Evolutionary conservation across 2,329 filamentous ascomycete species (phyloP), one percentile per base, ranked within the genome.

Genomic region (Arthroderma sp.): DNA sequence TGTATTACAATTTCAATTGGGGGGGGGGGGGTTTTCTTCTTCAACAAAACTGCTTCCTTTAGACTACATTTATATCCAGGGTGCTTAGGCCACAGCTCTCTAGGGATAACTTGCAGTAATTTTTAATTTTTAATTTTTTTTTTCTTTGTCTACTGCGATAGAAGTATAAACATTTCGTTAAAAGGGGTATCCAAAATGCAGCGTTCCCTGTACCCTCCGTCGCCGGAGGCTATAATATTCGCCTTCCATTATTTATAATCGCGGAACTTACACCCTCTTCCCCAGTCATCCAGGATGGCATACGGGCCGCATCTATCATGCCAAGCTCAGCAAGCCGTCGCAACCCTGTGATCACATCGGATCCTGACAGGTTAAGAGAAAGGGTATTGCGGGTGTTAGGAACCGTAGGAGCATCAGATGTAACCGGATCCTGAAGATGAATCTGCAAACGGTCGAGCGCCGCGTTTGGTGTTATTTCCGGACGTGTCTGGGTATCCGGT

Each of bases 261-360:
- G 84, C 83, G 33, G 80, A 71, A 43, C 83, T 91, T 4, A 91
- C 78, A 0, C 80, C 83, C 38, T 86, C 83, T 56, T 94, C 86
- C 1, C 86, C 87, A 1, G 85, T 91, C 80, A 94, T 81, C 85
- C 86, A 94, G 0, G 83, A 83, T 0, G 87, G 86, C 82, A 93
- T 88, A 44, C 70, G 75, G 55, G 80, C 74, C 1, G 85, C 81
- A 57, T 93, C 78, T 28, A 94, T 68, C 4, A 67, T 52, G 0
- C 85, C 85, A 10, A 76, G 66, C 60, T 93, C 85, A 0, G 89
- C 82, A 30, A 94, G 70, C 55, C 82, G 78, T 40, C 85, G 74
- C 27, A 94, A 71, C 0, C 87, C 87, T 0, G 81, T 80, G 64
- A 93, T 89, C 2, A 94, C 79, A 58, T 94, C 85, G 0, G 73